Conservation (phyloP, 2,329 filamentous ascomycete species). For the Aspergillus hiratsukae region DNA sequence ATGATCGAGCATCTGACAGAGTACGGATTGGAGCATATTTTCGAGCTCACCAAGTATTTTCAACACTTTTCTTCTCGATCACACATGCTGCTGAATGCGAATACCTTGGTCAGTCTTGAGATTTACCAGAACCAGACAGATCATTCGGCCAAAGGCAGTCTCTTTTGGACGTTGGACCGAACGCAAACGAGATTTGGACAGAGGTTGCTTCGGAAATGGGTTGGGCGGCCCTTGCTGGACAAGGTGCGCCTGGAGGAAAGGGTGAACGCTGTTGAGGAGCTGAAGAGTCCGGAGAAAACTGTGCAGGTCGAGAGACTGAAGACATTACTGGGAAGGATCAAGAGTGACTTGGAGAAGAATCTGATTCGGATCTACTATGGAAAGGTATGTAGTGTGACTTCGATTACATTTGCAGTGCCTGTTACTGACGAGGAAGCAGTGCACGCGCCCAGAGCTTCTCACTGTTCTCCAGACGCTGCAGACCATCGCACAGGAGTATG, state of each 20-base stretch:
- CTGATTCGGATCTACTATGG: conserved; percentile 96
- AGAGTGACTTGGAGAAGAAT: conserved; percentile 82
- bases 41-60: conserved; percentile 95
- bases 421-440: conserved; percentile 41
- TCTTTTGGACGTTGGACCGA: conserved; percentile 94
- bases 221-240: conserved; percentile 83
- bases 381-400: conserved; percentile 48
- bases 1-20: conserved; percentile 94
- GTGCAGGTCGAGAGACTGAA: conserved; percentile 69
- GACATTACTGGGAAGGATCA: conserved; percentile 65
- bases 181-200: conserved; percentile 87
- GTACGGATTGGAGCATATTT: conserved; percentile 91
- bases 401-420: not conserved
- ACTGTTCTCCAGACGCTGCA: conserved; percentile 81
- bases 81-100: conserved; percentile 94
- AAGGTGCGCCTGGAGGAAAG: conserved; percentile 69
- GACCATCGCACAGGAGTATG: conserved; percentile 71
- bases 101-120: conserved; percentile 87
- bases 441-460: conserved; percentile 81
- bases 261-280: conserved; percentile 78
- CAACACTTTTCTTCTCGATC: conserved; percentile 89
- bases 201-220: conserved; percentile 86
- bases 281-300: conserved; percentile 65
- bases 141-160: conserved; percentile 74
- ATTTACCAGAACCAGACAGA: conserved; percentile 95